Evolutionary conservation across 2,329 filamentous ascomycete genomes (phyloP).

Genomic region (Paracamarosporium sp.): DNA sequence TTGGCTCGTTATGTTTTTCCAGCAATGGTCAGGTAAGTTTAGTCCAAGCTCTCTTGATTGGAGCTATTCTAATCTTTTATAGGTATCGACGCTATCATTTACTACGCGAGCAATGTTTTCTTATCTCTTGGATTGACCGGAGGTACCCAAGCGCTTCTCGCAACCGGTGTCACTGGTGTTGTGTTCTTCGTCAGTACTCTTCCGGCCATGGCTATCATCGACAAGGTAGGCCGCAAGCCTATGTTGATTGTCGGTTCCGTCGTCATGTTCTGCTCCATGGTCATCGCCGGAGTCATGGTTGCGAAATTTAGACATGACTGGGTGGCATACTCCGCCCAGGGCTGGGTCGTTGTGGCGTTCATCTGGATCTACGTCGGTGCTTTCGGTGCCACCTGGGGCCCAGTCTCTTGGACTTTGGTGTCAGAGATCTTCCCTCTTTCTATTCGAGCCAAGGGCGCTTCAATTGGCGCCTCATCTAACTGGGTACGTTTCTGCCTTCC

Average conservation of each 20-base stretch:
- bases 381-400: slow-evolving; percentile 39
- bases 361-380: slow-evolving; percentile 40
- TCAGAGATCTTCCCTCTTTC: slow-evolving; percentile 46
- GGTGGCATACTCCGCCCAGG: slow-evolving; percentile 24
- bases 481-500: slow-evolving; percentile 35
- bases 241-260: slow-evolving; percentile 60
- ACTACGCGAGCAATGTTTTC: slow-evolving; percentile 67
- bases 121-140: slow-evolving; percentile 64
- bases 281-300: slow-evolving; percentile 35
- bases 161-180: slow-evolving; percentile 66
- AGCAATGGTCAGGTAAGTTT: slow-evolving; percentile 49
- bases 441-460: slow-evolving; percentile 46
- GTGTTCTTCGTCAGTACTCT: slow-evolving; percentile 65
- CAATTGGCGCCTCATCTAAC: slow-evolving; percentile 44
- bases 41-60: not conserved
- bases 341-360: slow-evolving; percentile 38
- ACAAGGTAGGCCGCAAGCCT: slow-evolving; percentile 64
- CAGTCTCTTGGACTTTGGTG: slow-evolving; percentile 34
- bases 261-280: slow-evolving; percentile 45
- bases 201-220: slow-evolving; percentile 62
- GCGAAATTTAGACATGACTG: slow-evolving; percentile 37
- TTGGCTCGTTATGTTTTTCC: slow-evolving; percentile 57
- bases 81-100: slow-evolving; percentile 54
- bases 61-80: not conserved
- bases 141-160: slow-evolving; percentile 62